Base-by-base conservation (phyloP, 352 stramenopile genomes). In the Phytophthora melonis region DNA sequence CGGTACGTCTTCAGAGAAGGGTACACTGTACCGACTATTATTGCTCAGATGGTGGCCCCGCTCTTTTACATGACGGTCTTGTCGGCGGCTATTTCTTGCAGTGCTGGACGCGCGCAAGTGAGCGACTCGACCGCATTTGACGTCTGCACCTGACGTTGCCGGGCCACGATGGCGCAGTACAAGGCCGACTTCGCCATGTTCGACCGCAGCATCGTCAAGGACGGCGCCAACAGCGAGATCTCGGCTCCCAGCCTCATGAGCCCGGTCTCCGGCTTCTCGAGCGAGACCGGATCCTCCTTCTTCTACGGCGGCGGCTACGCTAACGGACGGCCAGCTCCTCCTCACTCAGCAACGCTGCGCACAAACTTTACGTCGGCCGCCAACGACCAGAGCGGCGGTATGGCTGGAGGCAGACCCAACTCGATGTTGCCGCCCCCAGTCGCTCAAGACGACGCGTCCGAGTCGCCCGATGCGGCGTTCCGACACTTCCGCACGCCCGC, bases 281-380 rank as follows among this genome's bases (percentile, higher is more conserved):
- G 73, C 54, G 77, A 74, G 41, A 66, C 70, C 47, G 61, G 63
- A 16, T 83, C 77, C 10, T 83, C 77, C 16, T 74, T 79, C 58
- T 62, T 80, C 60, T 79, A 81, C 36, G 68, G 70, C n/a, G 71
- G 67, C 13, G 66, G 66, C 14, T 79, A 70, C 49, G 54, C 71
- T 23, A 78, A 77, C 45, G 61, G 74, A 19, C 70, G 81, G 10
- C 69, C 80, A 10, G 72, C 80, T 50, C 82, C 84, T 41, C 86
- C 81, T 5, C 74, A 90, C 62, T 80, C 84, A 2, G 82, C 71
- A 0, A 80, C 82, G 39, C 62, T 91, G n/a, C 82, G 84, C 13
- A 90, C 86, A 18, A 93, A 93, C 72, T 93, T 93, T 56, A 93
- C 81, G 59, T 86, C 84, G 0, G 70, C 69, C 1, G 74, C 70